phyloP scores from a whole-genome alignment of 495 filamentous ascomycete genomes.

The Clavariopsis aquatica region DNA sequence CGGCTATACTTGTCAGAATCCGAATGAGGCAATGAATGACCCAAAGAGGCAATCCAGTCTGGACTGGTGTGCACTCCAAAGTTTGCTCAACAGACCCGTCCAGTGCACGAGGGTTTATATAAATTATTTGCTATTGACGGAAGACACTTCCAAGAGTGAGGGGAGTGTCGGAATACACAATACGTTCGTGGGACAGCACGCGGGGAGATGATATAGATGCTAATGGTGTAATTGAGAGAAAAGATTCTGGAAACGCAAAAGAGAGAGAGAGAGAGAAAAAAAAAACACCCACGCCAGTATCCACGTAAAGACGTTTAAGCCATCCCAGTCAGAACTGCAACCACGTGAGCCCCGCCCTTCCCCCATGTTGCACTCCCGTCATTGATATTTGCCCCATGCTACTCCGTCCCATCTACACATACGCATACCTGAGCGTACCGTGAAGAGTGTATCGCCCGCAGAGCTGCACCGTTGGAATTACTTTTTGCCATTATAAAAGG shows the following conservation, averaged over 20 bases:
- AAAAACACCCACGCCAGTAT: constrained; percentile 33
- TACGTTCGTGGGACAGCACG: constrained; percentile 20
- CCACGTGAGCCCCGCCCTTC: constrained; percentile 19
- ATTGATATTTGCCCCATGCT: constrained; percentile 25
- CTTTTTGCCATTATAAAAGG: constrained; percentile 36
- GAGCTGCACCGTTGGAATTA: constrained; percentile 23
- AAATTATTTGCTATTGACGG: constrained; percentile 5
- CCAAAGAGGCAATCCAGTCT: background rate
- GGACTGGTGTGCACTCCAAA: background rate
- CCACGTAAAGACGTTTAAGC: constrained; percentile 24
- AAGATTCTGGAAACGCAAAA: background rate
- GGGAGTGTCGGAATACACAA: constrained; percentile 23
- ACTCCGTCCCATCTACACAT: constrained; percentile 11
- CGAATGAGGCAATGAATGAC: background rate
- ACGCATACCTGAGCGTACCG: constrained; percentile 13
- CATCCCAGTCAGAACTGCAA: background rate
- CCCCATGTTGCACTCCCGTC: constrained; percentile 24
- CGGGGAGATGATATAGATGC: constrained; percentile 1
- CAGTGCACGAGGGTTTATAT: background rate
- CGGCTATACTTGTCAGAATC: background rate
- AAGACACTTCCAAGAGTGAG: constrained; percentile 13
- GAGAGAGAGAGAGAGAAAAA: no score
- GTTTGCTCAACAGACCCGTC: background rate
- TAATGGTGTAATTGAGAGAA: background rate
- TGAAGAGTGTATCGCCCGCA: constrained; percentile 13